Evolutionary conservation across 768 basidiomycete genomes (phyloP).

Genomic region (Coprinopsis cinerea): DNA sequence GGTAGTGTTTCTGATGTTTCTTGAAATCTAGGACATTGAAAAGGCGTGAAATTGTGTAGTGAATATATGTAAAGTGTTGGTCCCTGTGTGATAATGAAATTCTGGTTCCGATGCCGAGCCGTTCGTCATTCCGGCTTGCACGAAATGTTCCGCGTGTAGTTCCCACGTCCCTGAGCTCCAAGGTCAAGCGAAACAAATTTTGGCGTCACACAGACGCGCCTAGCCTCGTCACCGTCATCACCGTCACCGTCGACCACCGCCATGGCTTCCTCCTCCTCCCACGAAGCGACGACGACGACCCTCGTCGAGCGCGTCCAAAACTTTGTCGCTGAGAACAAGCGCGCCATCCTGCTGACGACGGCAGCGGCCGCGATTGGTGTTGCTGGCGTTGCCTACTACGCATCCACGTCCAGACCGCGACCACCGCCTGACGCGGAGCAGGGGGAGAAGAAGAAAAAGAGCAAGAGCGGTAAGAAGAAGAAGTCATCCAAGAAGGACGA

Average conservation of each 20-base stretch:
- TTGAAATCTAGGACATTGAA: not conserved
- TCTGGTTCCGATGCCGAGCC: not conserved
- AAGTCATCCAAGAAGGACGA: slow-evolving; percentile 53
- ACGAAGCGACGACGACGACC: slow-evolving; percentile 15
- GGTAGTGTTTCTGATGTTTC: not conserved
- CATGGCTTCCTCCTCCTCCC: slow-evolving; percentile 8
- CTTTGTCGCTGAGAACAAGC: slow-evolving; percentile 75
- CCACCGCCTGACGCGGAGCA: slow-evolving; percentile 36
- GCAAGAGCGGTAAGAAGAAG: slow-evolving; percentile 50
- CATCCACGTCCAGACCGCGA: slow-evolving; percentile 44
- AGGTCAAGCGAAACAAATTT: slow-evolving; percentile 4
- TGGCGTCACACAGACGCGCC: no score
- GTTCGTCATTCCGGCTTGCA: no score
- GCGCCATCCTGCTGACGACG: slow-evolving; percentile 64
- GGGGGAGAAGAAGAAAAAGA: slow-evolving; percentile 38
- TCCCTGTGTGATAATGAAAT: not conserved
- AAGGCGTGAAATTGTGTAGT: not conserved
- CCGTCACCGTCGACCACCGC: not conserved
- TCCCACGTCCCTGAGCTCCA: slow-evolving; percentile 2
- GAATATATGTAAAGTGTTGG: no score
- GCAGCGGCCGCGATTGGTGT: slow-evolving; percentile 67
- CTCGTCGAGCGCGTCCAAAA: slow-evolving; percentile 59
- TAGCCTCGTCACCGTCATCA: no score
- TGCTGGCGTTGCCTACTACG: slow-evolving; percentile 74
- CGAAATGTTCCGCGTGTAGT: not conserved